phyloP scores from a whole-genome alignment of 345 rosid species.

The Erodium maritimum region DNA sequence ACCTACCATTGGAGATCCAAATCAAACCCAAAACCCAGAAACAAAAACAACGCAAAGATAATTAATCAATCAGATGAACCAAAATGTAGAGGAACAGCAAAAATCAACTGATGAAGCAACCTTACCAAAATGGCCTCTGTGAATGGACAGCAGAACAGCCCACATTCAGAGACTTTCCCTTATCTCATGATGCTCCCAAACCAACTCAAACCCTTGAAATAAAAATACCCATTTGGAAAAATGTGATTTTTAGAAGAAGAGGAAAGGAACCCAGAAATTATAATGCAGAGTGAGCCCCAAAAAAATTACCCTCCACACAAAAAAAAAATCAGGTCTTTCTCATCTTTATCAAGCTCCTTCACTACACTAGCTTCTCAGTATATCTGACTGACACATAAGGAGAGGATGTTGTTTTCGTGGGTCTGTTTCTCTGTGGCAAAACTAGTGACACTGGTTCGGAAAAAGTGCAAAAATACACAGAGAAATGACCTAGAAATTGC shows the following conservation, averaged over 20 bases:
- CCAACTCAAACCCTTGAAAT: neutral
- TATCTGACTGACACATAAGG: slow-evolving; percentile 11
- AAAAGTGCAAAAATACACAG: slow-evolving; percentile 1
- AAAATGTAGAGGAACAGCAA: neutral
- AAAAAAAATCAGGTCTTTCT: no score
- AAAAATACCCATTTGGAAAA: no score
- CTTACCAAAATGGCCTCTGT: neutral
- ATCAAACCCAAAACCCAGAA: neutral
- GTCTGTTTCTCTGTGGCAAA: slow-evolving; percentile 11
- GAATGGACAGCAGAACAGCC: neutral
- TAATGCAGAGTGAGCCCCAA: neutral
- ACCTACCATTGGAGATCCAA: neutral
- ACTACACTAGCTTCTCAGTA: slow-evolving; percentile 1
- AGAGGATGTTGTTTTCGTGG: neutral
- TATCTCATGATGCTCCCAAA: no score
- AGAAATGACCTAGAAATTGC: slow-evolving; percentile 17
- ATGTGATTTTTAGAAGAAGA: neutral
- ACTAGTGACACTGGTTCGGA: slow-evolving; percentile 17
- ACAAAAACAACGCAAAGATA: neutral
- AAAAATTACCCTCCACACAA: neutral
- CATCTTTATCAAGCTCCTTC: neutral
- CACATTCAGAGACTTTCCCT: no score
- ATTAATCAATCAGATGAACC: neutral
- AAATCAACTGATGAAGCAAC: neutral
- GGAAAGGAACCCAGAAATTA: neutral